Evolutionary conservation across 2,329 filamentous ascomycete species (phyloP).

Genomic region (Microdochium bolleyi): DNA sequence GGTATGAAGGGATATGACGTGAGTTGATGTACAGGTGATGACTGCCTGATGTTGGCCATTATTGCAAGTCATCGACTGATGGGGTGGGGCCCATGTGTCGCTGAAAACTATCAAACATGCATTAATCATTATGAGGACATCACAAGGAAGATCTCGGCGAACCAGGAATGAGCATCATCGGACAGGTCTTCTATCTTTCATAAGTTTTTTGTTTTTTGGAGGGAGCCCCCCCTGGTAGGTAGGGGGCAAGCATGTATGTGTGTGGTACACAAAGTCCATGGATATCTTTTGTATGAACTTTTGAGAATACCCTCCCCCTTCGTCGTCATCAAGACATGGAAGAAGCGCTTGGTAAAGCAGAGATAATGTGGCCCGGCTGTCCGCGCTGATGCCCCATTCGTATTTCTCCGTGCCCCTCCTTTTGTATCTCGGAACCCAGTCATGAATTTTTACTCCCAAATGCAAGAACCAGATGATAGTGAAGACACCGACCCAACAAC

Average conservation of each 20-base stretch:
- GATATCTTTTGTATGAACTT: background rate
- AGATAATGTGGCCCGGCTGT: background rate
- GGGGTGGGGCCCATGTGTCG: too few relatives aligned
- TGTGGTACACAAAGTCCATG: background rate
- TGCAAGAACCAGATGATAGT: conserved; percentile 19
- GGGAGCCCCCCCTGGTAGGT: background rate
- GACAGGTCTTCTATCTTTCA: background rate
- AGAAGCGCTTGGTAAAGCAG: background rate
- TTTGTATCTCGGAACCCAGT: background rate
- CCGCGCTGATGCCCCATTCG: background rate
- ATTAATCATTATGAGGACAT: too few relatives aligned
- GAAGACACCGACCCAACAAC: conserved; percentile 27
- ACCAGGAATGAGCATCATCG: background rate
- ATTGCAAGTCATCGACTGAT: too few relatives aligned
- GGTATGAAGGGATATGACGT: too few relatives aligned
- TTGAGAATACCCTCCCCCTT: background rate
- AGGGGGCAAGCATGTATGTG: background rate
- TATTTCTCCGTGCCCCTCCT: background rate
- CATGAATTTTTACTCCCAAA: conserved; percentile 16
- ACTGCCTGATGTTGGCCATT: too few relatives aligned
- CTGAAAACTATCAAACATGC: too few relatives aligned
- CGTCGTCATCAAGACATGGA: too few relatives aligned
- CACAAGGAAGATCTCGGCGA: background rate
- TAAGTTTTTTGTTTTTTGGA: conserved; percentile 1
- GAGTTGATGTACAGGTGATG: too few relatives aligned